Evolutionary conservation across 768 basidiomycete species (phyloP).

Genomic region (Russula virescens): DNA sequence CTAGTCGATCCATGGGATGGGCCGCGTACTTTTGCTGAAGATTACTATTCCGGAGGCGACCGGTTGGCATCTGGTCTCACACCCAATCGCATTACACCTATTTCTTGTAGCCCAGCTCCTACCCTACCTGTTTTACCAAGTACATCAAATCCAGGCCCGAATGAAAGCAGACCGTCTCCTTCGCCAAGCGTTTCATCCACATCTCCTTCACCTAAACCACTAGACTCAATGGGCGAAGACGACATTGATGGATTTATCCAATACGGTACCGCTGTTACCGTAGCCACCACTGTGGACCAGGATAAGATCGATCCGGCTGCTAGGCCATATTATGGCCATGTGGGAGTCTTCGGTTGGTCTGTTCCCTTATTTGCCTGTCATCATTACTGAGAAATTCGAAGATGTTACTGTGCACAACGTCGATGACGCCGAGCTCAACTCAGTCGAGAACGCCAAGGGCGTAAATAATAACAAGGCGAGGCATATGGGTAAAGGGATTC

Average conservation of each 20-base stretch:
- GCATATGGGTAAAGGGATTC: not conserved
- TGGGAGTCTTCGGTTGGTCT: conserved; percentile 2
- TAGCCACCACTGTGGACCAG: not conserved
- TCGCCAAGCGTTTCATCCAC: conserved; percentile 7
- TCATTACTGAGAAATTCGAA: conserved; percentile 3
- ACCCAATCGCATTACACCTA: conserved; percentile 23
- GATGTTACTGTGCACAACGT: not conserved
- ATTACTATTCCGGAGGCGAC: conserved; percentile 44
- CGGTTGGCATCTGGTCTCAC: conserved; percentile 15
- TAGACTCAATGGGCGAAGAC: not conserved
- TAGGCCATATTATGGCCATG: not conserved
- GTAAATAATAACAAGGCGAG: not conserved
- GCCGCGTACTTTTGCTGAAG: conserved; percentile 38
- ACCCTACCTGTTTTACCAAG: not conserved
- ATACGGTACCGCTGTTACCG: not conserved
- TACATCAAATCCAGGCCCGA: not conserved
- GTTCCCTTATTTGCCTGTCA: not conserved
- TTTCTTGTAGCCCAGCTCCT: conserved; percentile 4
- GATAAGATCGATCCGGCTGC: not conserved
- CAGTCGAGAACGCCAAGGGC: not conserved
- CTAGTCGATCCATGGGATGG: conserved; percentile 39
- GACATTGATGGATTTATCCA: not conserved
- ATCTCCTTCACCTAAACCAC: not conserved
- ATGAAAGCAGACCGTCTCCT: not conserved
- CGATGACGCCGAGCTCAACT: not conserved